Percentiles rank a stretch among this genome's conserved stretches.
Evolutionary conservation across 345 rosid species (phyloP).

Genomic region (Chamaenerion angustifolium): DNA sequence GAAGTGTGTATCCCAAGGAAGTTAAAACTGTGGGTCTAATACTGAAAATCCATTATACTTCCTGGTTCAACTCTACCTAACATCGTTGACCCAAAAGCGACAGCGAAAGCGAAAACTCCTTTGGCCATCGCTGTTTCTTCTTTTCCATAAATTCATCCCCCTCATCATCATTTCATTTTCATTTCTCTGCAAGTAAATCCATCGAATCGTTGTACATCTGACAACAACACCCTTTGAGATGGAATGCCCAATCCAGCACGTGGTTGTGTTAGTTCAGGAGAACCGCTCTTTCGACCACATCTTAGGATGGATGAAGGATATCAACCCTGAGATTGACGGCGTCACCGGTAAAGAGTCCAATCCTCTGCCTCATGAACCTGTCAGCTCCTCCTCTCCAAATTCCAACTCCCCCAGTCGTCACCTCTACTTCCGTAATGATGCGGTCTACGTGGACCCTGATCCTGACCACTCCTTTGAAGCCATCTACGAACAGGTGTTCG

Average conservation of each 20-base stretch:
- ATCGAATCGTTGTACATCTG: no score
- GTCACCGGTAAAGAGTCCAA: conserved; percentile 61
- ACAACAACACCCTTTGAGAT: no score
- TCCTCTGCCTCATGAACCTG: conserved; percentile 25
- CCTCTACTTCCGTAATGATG: conserved; percentile 27
- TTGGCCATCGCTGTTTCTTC: no score
- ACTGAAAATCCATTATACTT: no score
- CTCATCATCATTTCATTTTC: no score
- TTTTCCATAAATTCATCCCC: no score
- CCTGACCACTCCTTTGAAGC: conserved; percentile 82
- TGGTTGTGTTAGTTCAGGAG: conserved; percentile 75
- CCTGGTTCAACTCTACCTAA: no score
- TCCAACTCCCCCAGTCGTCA: conserved; percentile 23
- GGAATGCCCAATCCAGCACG: conserved; percentile 58
- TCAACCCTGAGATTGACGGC: conserved; percentile 68
- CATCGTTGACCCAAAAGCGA: no score
- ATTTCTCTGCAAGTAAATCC: no score
- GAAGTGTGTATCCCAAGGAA: no score
- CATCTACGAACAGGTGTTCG: conserved; percentile 80
- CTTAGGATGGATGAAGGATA: conserved; percentile 70
- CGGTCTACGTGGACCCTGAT: conserved; percentile 64
- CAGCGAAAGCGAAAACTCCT: no score
- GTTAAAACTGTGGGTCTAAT: no score
- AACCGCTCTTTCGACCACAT: conserved; percentile 92
- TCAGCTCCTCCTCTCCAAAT: background rate